Percentiles rank a stretch among this genome's conserved stretches.
Conservation (phyloP, 23 red algal genomes). For the Gracilaria domingensis region DNA sequence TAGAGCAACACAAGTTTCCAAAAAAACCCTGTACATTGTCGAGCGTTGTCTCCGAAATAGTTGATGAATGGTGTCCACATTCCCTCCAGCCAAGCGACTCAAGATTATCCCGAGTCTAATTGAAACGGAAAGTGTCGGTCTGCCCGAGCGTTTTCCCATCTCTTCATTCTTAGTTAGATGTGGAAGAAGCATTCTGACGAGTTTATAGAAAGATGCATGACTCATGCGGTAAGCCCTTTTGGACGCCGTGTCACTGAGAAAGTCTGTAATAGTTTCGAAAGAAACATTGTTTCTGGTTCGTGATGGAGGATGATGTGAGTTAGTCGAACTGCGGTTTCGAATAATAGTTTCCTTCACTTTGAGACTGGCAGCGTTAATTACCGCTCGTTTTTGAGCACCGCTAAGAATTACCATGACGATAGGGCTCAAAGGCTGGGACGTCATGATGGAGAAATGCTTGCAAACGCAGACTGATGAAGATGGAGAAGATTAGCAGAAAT, state of each 20-base stretch:
- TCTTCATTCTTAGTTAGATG: background rate
- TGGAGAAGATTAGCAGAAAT: too few species aligned
- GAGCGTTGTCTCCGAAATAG: background rate
- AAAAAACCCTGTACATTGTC: constrained; percentile 5
- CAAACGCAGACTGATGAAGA: too few species aligned
- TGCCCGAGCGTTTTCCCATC: background rate
- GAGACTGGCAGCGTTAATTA: too few species aligned
- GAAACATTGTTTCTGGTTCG: background rate
- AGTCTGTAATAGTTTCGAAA: too few species aligned
- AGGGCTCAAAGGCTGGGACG: too few species aligned
- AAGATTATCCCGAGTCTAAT: constrained; percentile 1
- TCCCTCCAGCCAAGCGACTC: background rate
- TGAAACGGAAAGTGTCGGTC: background rate
- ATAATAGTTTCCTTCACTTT: too few species aligned
- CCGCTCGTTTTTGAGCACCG: too few species aligned
- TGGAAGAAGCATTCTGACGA: background rate
- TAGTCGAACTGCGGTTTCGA: too few species aligned
- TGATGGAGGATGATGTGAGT: background rate
- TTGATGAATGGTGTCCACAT: background rate
- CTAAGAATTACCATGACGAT: too few species aligned
- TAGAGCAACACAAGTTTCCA: background rate
- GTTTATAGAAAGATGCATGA: background rate
- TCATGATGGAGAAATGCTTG: too few species aligned
- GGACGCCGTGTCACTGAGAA: too few species aligned
- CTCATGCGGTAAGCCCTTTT: too few species aligned